Evolutionary conservation across 2,329 filamentous ascomycete species (phyloP).

Genomic region (Pseudogymnoascus sp.): DNA sequence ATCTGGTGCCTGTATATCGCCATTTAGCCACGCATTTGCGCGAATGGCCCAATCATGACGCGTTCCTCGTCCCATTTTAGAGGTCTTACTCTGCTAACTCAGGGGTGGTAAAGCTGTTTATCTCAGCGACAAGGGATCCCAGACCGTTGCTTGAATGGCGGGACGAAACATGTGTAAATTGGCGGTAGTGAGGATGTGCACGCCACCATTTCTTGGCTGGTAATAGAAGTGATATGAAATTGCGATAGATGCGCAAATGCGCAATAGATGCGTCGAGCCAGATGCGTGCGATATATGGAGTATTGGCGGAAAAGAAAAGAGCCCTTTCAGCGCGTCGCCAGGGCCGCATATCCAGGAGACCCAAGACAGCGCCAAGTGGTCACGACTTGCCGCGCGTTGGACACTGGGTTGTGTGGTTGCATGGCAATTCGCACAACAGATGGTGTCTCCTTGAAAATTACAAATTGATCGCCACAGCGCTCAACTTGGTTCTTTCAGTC

Average conservation of each 20-base stretch:
- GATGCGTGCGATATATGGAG: background rate
- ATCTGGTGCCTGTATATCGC: background rate
- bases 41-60: background rate
- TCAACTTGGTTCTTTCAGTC: background rate
- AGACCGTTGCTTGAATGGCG: background rate
- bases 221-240: background rate
- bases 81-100: background rate
- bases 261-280: background rate
- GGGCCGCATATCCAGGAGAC: background rate
- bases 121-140: background rate
- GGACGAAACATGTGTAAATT: conserved; percentile 1
- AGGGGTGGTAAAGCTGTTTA: background rate
- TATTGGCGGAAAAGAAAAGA: background rate
- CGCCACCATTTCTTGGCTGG: background rate
- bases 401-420: background rate
- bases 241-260: conserved; percentile 2
- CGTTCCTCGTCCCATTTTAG: background rate
- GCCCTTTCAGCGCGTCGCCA: background rate
- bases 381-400: background rate
- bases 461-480: conserved; percentile 3
- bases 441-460: background rate
- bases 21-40: background rate
- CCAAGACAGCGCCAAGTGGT: background rate
- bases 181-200: background rate
- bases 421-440: background rate